Conservation (phyloP, 1,284 basidiomycete genomes). For the Cryptococcus sp. region DNA sequence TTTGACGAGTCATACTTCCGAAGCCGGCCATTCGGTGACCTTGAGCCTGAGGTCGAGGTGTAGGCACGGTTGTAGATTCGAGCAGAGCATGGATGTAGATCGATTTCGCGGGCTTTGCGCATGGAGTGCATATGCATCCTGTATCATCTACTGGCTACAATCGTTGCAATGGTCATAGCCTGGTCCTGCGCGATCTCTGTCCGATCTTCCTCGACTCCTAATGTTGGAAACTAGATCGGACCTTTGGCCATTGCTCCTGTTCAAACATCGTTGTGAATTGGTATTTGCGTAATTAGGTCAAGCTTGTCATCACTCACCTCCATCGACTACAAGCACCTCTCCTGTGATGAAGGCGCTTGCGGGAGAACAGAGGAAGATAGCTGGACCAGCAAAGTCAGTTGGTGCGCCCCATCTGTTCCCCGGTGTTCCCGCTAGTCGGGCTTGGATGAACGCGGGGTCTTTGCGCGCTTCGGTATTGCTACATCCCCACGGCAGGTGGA, state of each 20-base stretch:
- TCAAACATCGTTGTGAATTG: too few species aligned
- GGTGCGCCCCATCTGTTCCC: conserved; percentile 82
- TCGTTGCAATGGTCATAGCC: too few species aligned
- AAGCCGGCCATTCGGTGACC: conserved; percentile 82
- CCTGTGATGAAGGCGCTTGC: conserved; percentile 86
- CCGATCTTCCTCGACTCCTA: too few species aligned
- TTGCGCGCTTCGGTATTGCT: conserved; percentile 23
- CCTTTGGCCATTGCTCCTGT: conserved; percentile 22
- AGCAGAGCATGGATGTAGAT: too few species aligned
- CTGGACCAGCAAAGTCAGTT: conserved; percentile 78
- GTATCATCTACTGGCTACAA: conserved; percentile 1
- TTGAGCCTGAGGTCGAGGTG: conserved; percentile 65
- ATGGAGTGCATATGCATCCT: conserved; percentile 19
- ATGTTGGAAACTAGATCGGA: conserved; percentile 10
- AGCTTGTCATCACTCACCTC: conserved; percentile 3
- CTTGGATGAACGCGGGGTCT: conserved; percentile 16
- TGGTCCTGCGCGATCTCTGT: too few species aligned
- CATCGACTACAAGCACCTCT: conserved; percentile 56
- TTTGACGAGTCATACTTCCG: conserved; percentile 90
- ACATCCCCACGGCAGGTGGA: not conserved
- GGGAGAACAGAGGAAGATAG: conserved; percentile 77
- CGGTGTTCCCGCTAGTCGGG: conserved; percentile 61
- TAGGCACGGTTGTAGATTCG: conserved; percentile 12
- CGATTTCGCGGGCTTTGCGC: not conserved
- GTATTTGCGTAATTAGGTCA: too few species aligned